A percentile compares a stretch with the other conserved stretches of the same genome.
These are phyloP conservation scores for Solanum paucissectum DNA, from an alignment of 257 asterid genomes.

Conservation along the genomic window DNA sequence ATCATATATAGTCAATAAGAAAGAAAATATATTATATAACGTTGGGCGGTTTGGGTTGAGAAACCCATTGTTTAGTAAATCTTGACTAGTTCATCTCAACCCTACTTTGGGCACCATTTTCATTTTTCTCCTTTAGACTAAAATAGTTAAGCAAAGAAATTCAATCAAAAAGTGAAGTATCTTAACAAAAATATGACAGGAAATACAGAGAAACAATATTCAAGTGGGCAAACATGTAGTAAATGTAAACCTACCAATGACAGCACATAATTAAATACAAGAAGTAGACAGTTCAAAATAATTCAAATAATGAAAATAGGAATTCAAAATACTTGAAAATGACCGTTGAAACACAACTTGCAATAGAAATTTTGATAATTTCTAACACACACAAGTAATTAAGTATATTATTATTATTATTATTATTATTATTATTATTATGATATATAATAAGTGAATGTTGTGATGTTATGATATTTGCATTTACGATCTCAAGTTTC, in stretches of 20 bases:
- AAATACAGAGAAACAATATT: neutral
- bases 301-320: neutral
- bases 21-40: neutral
- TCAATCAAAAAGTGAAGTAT: neutral
- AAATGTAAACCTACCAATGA: neutral
- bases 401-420: too few species aligned
- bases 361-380: neutral
- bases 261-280: neutral
- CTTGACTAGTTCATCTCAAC: neutral
- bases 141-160: neutral
- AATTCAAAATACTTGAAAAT: neutral
- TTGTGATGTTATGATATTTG: too few species aligned
- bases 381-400: neutral
- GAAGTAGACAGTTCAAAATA: neutral
- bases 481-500: neutral
- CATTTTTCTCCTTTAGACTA: neutral
- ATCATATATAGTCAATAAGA: neutral
- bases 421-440: too few species aligned
- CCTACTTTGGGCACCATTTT: neutral
- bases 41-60: neutral
- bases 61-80: neutral
- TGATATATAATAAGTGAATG: too few species aligned
- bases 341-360: neutral
- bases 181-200: neutral
- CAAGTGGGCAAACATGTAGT: neutral